Conservation (phyloP, 2,329 filamentous ascomycete genomes). For the Orbilia javanica region DNA sequence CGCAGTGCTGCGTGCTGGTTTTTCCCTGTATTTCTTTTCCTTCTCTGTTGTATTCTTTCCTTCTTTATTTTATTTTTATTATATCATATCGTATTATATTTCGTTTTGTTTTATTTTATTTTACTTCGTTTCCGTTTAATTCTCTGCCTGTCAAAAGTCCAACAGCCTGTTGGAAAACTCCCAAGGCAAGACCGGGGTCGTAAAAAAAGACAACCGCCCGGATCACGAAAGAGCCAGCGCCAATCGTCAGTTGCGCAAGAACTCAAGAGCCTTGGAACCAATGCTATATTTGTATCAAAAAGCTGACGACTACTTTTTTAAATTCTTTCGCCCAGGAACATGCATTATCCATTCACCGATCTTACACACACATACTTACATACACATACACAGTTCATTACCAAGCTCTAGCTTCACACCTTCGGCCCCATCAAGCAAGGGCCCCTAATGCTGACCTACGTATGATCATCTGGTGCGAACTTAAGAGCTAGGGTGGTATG, state of each 20-base stretch:
- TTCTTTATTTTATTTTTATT: not conserved
- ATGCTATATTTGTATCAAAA: constrained; percentile 12
- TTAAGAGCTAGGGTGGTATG: too few species aligned
- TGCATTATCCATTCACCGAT: constrained; percentile 3
- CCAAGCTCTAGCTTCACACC: too few species aligned
- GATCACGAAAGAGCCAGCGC: not conserved
- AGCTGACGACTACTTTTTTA: constrained; percentile 17
- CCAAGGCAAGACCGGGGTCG: not conserved
- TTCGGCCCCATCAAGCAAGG: not conserved
- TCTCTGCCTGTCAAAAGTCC: constrained; percentile 5
- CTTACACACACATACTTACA: not conserved
- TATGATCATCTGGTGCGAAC: constrained; percentile 20
- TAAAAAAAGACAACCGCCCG: constrained; percentile 18
- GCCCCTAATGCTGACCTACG: constrained; percentile 8
- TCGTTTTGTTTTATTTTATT: not conserved
- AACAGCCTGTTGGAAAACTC: too few species aligned
- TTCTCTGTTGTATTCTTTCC: not conserved
- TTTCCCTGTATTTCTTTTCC: not conserved
- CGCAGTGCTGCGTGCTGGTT: not conserved
- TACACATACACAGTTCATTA: too few species aligned
- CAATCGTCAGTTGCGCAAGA: constrained; percentile 21
- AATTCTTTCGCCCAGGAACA: not conserved
- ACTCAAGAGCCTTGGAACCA: not conserved
- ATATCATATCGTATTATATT: too few species aligned
- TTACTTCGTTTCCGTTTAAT: not conserved